Base-by-base conservation (phyloP, 176 grass and related monocot species). In the Oryza nivara region DNA sequence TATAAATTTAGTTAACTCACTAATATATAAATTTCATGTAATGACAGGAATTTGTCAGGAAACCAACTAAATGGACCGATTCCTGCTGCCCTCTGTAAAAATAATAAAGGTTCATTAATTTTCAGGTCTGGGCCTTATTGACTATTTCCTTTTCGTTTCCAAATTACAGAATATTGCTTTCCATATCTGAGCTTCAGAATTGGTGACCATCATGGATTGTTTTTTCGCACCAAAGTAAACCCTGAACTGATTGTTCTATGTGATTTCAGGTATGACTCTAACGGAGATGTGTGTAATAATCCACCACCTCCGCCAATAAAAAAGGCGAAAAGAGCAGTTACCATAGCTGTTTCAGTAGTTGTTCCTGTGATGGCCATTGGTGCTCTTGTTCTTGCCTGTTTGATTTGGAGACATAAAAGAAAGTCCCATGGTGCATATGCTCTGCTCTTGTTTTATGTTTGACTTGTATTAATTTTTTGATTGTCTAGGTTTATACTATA, bases 41-140 rank as follows among this genome's bases (percentile, higher is more conserved):
- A 80, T 4, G 48, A 4, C 41, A 90, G 84, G 28, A 82, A 90
- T 65, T 41, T 90, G 26, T 86, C 68, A 45, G 80, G 85, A 48
- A 90, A 90, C 46, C 25, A 90, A 9, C 49, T 87, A 3, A 78
- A 19, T 15, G 36, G 28, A 0, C 51, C 51, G 3, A 54, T 54
- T 6, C 51, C 35, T 36, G 0, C 0, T 0, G 35, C 35, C 35
- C 35, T 36, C 35, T 36, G 35, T 36, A 0, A 36, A 36, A 36
- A 44, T 30, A 20, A 56, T 49, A 14, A 44, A 10, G 8, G 9
- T 0, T 44, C 43, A 44, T 9, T 44, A 0, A 44, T 0, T 44
- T 44, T 44, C 43, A 86, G 84, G 84, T 86, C 43, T 44, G 25
- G 2, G 7, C 10, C 6, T 12, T 41, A 9, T 7, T 35, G 22